Evolutionary conservation across 176 grass and related monocot species (phyloP), one percentile per base, ranked within the genome.

Genomic region (Musa acuminata): DNA sequence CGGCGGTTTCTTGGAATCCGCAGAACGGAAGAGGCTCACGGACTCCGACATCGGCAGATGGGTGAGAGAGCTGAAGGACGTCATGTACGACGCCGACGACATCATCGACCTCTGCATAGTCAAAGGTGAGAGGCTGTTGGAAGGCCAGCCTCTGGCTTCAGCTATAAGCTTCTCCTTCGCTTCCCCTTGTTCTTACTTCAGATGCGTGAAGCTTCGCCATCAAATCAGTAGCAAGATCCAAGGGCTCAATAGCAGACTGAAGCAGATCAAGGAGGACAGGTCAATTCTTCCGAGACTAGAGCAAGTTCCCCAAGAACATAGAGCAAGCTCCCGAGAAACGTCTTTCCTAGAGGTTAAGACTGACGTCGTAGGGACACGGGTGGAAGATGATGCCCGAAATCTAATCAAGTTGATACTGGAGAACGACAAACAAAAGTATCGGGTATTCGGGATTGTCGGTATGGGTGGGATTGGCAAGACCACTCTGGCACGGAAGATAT

Each of bases 371-470:
- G 89, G 89, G 26, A 60, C 75, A 16, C 86, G 89, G 14, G 80
- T 92, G 7, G 77, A 75, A 21, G 85, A 74, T 48, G 71, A 80
- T 24, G 23, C 86, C 12, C 69, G 51, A 26, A 71, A 62, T 16
- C 88, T 96, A 67, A 89, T 96, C 59, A 63, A 87, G 16, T 89
- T 81, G 59, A 77, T 96, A 80, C 43, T 92, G 23, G 85, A 83
- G 72, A 82, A 87, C 64, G 89, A 87, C 53, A 89, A 92, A 79
- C 89, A 92, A 77, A 92, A 96, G 80, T 89, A 83, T 55, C 84
- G 85, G 21, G 35, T 89, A 55, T 89, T 92, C 7, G 92, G 80
- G 62, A 74, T 96, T 53, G 78, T 92, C 19, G 89, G 92, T 2
- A 77, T 75, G 0, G 77, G 74, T 66, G 92, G 86, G 29, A 87